These are phyloP conservation scores for Geotrichum europaeum DNA, from an alignment of 1,139 yeast genomes.

Conservation along the genomic window DNA sequence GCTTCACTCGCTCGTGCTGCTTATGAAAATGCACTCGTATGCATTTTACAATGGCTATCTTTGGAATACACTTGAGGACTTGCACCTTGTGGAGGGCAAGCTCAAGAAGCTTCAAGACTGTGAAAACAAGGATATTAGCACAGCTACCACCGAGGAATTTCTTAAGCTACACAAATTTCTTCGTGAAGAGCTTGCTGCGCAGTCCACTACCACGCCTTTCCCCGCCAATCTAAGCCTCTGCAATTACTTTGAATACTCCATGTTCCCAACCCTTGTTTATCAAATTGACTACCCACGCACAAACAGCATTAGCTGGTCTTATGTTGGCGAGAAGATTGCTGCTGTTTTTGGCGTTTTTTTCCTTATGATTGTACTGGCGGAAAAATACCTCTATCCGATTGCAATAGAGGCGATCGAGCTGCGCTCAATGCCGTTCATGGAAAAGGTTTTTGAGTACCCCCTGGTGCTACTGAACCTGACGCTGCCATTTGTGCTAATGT, in stretches of 20 bases:
- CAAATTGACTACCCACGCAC: conserved; percentile 72
- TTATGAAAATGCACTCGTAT: conserved; percentile 92
- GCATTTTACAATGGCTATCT: conserved; percentile 85
- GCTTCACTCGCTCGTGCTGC: conserved; percentile 73
- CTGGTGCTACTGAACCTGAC: conserved; percentile 64
- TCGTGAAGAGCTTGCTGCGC: conserved; percentile 28
- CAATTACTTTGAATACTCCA: conserved; percentile 69
- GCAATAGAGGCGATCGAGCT: conserved; percentile 55
- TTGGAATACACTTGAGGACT: conserved; percentile 60
- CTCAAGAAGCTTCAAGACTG: conserved; percentile 15
- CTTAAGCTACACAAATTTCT: conserved; percentile 2
- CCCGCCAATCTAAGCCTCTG: conserved; percentile 63
- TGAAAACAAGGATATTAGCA: conserved; percentile 16
- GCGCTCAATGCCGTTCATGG: conserved; percentile 42
- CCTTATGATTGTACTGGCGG: conserved; percentile 78
- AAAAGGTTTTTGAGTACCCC: conserved; percentile 50
- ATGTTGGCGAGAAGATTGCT: conserved; percentile 60
- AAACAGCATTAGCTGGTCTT: conserved; percentile 56
- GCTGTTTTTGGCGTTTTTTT: conserved; percentile 85
- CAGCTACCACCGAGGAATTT: conserved; percentile 2
- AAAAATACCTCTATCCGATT: conserved; percentile 69
- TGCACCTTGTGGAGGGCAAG: conserved; percentile 41
- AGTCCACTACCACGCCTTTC: conserved; percentile 40
- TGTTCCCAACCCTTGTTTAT: conserved; percentile 84
- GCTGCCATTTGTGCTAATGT: conserved; percentile 61